A percentile compares a stretch with the other conserved stretches of the same genome.
These are phyloP conservation scores for Sphaceloma murrayae DNA, from an alignment of 2,329 filamentous ascomycete genomes.

Conservation along the genomic window DNA sequence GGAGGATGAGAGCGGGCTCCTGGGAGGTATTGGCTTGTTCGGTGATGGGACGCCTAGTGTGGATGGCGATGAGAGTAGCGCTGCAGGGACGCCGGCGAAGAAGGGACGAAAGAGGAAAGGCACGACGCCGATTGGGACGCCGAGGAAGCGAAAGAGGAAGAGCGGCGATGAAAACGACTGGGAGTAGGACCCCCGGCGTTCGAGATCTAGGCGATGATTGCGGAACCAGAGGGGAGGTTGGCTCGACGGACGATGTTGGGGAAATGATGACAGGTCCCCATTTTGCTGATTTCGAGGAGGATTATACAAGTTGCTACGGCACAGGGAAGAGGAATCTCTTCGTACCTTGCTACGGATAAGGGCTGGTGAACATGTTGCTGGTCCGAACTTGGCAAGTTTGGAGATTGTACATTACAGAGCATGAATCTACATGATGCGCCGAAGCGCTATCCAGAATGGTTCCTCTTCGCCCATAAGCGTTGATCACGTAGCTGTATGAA, in stretches of 20 bases:
- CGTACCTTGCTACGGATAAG: too few relatives aligned
- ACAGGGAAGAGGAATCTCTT: too few relatives aligned
- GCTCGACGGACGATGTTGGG: too few relatives aligned
- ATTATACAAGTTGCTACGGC: too few relatives aligned
- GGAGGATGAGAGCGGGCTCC: constrained; percentile 18
- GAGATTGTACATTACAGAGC: constrained; percentile 13
- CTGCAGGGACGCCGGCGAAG: constrained; percentile 24
- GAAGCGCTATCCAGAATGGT: too few relatives aligned
- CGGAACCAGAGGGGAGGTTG: too few relatives aligned
- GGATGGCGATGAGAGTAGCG: constrained; percentile 35
- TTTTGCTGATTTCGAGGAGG: too few relatives aligned
- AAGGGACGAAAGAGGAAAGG: constrained; percentile 39
- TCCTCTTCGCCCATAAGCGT: too few relatives aligned
- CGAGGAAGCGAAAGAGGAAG: constrained; percentile 24
- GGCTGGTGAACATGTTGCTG: too few relatives aligned
- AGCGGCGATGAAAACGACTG: constrained; percentile 16
- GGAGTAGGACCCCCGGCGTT: constrained; percentile 1
- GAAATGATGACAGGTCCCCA: too few relatives aligned
- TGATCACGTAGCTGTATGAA: too few relatives aligned
- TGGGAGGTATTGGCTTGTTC: not conserved
- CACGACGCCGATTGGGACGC: constrained; percentile 21
- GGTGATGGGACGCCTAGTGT: constrained; percentile 12
- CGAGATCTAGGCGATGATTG: too few relatives aligned
- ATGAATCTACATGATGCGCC: not conserved
- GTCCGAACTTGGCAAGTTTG: not conserved